Evolutionary conservation across 2,329 filamentous ascomycete species (phyloP).

Genomic region (Ascochyta fabae): DNA sequence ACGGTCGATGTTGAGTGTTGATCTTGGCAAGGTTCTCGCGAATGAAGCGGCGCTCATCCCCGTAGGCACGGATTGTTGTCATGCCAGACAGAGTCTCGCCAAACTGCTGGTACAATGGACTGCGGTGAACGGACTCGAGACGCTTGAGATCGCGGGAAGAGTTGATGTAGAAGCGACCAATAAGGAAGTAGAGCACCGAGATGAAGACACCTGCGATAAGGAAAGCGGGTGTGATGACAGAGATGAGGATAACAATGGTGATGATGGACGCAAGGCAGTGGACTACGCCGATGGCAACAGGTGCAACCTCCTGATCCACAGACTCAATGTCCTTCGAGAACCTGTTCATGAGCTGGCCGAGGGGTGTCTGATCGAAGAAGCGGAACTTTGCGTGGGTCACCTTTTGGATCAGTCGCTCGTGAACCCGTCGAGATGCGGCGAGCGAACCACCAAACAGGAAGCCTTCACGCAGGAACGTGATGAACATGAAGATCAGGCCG

Average conservation of each 20-base stretch:
- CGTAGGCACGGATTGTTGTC: conserved; percentile 95
- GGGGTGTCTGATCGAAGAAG: conserved; percentile 95
- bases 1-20: conserved; percentile 89
- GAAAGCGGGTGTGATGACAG: conserved; percentile 87
- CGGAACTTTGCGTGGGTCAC: conserved; percentile 92
- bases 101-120: conserved; percentile 96
- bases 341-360: conserved; percentile 96
- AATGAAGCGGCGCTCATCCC: conserved; percentile 91
- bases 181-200: conserved; percentile 77
- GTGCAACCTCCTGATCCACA: conserved; percentile 93
- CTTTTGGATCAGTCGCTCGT: conserved; percentile 76
- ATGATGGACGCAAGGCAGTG: conserved; percentile 73
- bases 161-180: conserved; percentile 87
- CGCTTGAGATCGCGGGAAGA: conserved; percentile 96
- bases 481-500: conserved; percentile 76
- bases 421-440: conserved; percentile 83
- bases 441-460: conserved; percentile 94
- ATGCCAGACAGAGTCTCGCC: conserved; percentile 94
- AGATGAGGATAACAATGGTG: conserved; percentile 87
- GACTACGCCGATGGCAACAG: conserved; percentile 79
- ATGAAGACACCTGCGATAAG: conserved; percentile 87
- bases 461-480: conserved; percentile 81
- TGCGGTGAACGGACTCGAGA: conserved; percentile 90
- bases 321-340: conserved; percentile 98
- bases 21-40: conserved; percentile 87